Conservation (phyloP, 257 asterid species). For the Nemophila menziesii region DNA sequence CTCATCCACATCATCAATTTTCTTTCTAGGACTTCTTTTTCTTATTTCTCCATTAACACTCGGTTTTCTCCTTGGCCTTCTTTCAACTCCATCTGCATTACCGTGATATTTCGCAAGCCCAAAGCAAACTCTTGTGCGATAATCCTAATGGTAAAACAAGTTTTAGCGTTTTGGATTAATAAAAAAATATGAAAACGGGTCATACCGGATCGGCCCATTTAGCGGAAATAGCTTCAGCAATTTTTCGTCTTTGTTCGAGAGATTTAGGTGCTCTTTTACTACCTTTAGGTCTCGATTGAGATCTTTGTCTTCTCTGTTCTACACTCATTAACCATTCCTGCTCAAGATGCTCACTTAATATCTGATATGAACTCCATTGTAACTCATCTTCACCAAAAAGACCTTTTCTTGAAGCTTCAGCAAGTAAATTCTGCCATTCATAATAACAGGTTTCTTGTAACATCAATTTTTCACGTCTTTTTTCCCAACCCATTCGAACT, state of each 20-base stretch:
- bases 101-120: constrained; percentile 68
- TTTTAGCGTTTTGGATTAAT: too few relatives aligned
- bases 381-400: constrained; percentile 57
- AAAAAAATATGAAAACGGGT: constrained; percentile 3
- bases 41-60: constrained; percentile 35
- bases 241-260: constrained; percentile 79
- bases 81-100: constrained; percentile 32
- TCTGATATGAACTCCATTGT: constrained; percentile 69
- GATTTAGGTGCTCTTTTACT: constrained; percentile 88
- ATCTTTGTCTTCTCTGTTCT: constrained; percentile 37
- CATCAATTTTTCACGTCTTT: constrained; percentile 50
- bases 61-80: constrained; percentile 54
- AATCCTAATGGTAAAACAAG: constrained; percentile 28
- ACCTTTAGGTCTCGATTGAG: constrained; percentile 43
- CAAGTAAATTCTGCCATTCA: constrained; percentile 79
- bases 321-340: constrained; percentile 59
- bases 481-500: constrained; percentile 87
- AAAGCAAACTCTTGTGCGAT: constrained; percentile 56
- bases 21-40: constrained; percentile 24
- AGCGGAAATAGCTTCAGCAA: constrained; percentile 78
- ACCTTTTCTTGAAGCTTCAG: constrained; percentile 56
- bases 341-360: constrained; percentile 41
- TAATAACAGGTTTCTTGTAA: constrained; percentile 69
- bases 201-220: constrained; percentile 98
- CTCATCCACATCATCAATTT: constrained; percentile 22